Base-by-base conservation (phyloP, 257 asterid species). In the Nicotiana obtusifolia region DNA sequence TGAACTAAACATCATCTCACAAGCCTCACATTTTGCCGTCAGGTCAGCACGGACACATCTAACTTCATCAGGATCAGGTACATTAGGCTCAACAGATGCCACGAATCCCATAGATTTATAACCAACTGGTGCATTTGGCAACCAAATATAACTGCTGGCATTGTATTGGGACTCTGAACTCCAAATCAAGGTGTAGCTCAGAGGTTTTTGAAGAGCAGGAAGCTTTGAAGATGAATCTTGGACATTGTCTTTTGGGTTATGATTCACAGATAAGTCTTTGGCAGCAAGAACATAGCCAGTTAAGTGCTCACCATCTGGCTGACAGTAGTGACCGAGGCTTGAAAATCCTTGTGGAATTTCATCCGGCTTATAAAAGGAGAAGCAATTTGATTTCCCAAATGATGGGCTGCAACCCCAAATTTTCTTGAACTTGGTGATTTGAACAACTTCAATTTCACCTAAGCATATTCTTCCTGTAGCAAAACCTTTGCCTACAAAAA, bases 291-390 rank as follows among this genome's bases (percentile, higher is more conserved):
- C 87, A 79, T 90, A 89, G 61, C 93, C 98, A 49, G 91, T 87
- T 77, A 90, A 56, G 76, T 85, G 81, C 75, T 62, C 67, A 76
- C 86, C 89, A 78, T 90, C 93, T 68, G 84, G 89, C 88, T 92
- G 97, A 84, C 97, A 86, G 82, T 92, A 93, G 83, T 95, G 92
- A 28, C 98, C 98, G 22, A 95, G 97, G 83, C 87, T 64, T 84
- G 82, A 86, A 84, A 87, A 95, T 28, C 97, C 98, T 19, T 87
- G 87, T 1, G 98, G 95, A 77, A 95, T 65, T 56, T 80, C 89
- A 9, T 84, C 84, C 26, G 98, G 97, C 84, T 88, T 88, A 66
- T 95, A 93, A 75, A 95, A 95, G 7, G 97, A 86, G 64, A 88
- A 84, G 2, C 85, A 84, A 5, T 85, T 81, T 7, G 92, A 80